These are phyloP conservation scores for Phytophthora pistaciae DNA, from an alignment of 352 stramenopile species.

Conservation along the genomic window DNA sequence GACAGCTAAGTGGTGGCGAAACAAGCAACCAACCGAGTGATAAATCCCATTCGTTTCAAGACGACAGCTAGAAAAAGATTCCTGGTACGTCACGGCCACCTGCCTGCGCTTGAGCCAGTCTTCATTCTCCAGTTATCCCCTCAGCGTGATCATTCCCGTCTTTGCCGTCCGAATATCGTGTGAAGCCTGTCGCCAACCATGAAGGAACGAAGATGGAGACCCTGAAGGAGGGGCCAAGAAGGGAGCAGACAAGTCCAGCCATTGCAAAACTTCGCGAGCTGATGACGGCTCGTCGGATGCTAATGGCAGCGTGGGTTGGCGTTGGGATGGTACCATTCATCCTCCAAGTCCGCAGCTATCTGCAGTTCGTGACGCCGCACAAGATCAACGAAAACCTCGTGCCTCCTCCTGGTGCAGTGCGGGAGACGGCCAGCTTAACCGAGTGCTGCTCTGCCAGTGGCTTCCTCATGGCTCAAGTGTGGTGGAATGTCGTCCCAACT, in stretches of 20 bases:
- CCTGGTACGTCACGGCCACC: no score
- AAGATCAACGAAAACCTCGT: not conserved
- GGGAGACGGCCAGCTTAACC: not conserved
- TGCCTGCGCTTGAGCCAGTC: no score
- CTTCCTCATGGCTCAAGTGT: not conserved
- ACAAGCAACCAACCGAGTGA: not conserved
- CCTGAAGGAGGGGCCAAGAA: not conserved
- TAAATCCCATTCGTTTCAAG: not conserved
- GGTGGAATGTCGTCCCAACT: not conserved
- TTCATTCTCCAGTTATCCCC: not conserved
- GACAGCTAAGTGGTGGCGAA: not conserved
- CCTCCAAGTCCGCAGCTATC: not conserved
- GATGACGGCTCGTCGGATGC: not conserved
- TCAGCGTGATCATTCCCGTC: not conserved
- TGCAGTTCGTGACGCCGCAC: not conserved
- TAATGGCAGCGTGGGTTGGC: not conserved
- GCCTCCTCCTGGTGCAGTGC: not conserved
- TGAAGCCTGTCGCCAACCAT: not conserved
- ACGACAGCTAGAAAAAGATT: not conserved
- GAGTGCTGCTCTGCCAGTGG: not conserved
- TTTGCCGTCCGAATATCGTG: not conserved
- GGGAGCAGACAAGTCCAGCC: not conserved
- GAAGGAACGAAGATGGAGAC: not conserved
- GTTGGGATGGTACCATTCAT: not conserved
- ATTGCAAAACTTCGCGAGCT: not conserved